A percentile compares a stretch with the other conserved stretches of the same genome.
Evolutionary conservation across 202 grass and related monocot species (phyloP).

Genomic region (Sporobolus alterniflorus): DNA sequence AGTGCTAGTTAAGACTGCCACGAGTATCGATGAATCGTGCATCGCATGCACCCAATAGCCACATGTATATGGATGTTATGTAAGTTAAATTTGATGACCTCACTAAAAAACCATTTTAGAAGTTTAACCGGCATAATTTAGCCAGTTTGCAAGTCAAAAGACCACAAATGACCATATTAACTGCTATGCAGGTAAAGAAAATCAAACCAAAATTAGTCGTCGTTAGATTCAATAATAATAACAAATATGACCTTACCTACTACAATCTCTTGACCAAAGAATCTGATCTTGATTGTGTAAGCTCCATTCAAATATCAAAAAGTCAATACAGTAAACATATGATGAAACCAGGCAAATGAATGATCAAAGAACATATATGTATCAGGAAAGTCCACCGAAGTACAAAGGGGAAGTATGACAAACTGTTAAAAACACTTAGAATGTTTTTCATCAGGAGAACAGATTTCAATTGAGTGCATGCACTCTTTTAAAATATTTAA

Average conservation of each 20-base stretch:
- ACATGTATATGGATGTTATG: not conserved
- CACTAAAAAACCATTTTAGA: not conserved
- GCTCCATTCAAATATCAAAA: conserved; percentile 99
- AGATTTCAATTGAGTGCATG: not conserved
- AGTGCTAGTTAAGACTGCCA: no score
- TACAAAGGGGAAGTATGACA: not conserved
- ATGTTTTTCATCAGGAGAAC: not conserved
- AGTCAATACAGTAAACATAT: conserved; percentile 23
- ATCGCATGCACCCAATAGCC: not conserved
- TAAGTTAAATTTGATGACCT: not conserved
- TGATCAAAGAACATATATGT: not conserved
- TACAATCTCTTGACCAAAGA: conserved; percentile 94
- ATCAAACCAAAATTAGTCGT: not conserved
- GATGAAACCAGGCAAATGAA: conserved; percentile 25
- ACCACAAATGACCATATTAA: conserved; percentile 1
- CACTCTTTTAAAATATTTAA: not conserved
- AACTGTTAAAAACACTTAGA: not conserved
- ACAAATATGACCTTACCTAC: conserved; percentile 58
- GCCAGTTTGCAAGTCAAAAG: not conserved
- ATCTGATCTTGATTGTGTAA: conserved; percentile 97
- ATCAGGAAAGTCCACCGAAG: conserved; percentile 2
- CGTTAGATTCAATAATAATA: conserved; percentile 19
- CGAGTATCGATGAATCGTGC: not conserved
- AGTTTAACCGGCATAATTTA: not conserved
- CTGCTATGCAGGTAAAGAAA: not conserved